Percentiles rank a stretch among this genome's conserved stretches.
phyloP scores from a whole-genome alignment of 108 stramenopile genomes.

The Pseudonitzschia pungens region DNA sequence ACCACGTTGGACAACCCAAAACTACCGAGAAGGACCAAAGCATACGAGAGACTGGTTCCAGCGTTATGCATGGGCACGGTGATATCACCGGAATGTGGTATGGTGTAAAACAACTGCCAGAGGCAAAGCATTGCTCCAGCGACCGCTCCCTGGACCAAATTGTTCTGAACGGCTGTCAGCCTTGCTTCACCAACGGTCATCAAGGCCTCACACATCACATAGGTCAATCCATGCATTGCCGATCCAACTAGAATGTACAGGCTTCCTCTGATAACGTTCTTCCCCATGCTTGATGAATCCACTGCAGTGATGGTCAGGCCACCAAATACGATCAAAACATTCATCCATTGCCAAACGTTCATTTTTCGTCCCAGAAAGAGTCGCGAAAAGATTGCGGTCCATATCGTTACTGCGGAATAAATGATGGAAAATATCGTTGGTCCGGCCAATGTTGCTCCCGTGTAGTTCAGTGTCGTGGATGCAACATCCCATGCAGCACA shows the following conservation, averaged over 20 bases:
- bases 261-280: constrained; percentile 44
- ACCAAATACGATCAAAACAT: constrained; percentile 52
- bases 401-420: constrained; percentile 65
- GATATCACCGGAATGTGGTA: constrained; percentile 47
- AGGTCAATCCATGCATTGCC: constrained; percentile 56
- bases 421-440: constrained; percentile 80
- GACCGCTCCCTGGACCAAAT: constrained; percentile 67
- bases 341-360: constrained; percentile 51
- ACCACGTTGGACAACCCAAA: constrained; percentile 61
- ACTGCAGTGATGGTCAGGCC: constrained; percentile 58
- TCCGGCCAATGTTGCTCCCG: constrained; percentile 65
- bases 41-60: constrained; percentile 43
- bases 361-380: constrained; percentile 45
- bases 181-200: constrained; percentile 43
- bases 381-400: constrained; percentile 69
- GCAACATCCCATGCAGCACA: constrained; percentile 62
- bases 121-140: constrained; percentile 39
- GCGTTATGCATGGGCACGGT: constrained; percentile 56
- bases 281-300: constrained; percentile 41
- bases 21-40: constrained; percentile 25
- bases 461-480: constrained; percentile 63
- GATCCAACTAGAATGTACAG: constrained; percentile 50
- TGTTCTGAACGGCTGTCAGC: constrained; percentile 67
- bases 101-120: constrained; percentile 81
- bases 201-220: constrained; percentile 67